Evolutionary conservation across 495 filamentous ascomycete species (phyloP), one percentile per base, ranked within the genome.

Genomic region (Penicillium taxi): DNA sequence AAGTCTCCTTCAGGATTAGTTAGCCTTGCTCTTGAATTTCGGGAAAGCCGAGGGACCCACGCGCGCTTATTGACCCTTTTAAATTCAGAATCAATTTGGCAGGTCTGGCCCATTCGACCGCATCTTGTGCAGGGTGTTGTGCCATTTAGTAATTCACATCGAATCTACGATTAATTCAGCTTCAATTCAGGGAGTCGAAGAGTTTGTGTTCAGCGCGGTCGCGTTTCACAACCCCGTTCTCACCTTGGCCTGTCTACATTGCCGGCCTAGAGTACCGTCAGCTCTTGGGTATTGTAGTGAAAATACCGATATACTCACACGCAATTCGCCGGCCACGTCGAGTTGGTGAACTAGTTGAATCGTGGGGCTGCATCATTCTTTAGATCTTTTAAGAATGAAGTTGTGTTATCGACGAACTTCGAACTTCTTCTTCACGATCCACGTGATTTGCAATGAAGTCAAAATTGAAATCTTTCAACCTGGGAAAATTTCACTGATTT

Each of bases 171-270:
- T 13, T n/a, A n/a, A n/a, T n/a, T n/a, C 12, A 21, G 9, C 4
- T 9, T 28, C 26, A 12, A 28, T 12, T 28, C 11, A 28, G 26
- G 4, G 11, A 12, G 15, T 12, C 26, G n/a, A 12, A 4, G 15
- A 5, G 15, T 5, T 12, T 28, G 15, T 9, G 11, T 28, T 28
- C n/a, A 5, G 11, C 26, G 26, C n/a, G 15, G 26, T 28, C 11
- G 26, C n/a, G 26, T 12, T 12, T n/a, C 4, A 12, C 5, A 13
- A 28, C 15, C 4, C 4, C 11, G 14, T 6, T 29, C 24, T 35
- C 29, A 47, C 44, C 39, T 47, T 47, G 9, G 44, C 44, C 18
- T 47, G 44, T 26, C 44, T 37, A 30, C 44, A 47, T 27, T 35
- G 35, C n/a, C n/a, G n/a, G n/a, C 9, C 17, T n/a, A n/a, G n/a